phyloP scores from a whole-genome alignment of 140 eudicot species.

The Stevia rebaudiana region DNA sequence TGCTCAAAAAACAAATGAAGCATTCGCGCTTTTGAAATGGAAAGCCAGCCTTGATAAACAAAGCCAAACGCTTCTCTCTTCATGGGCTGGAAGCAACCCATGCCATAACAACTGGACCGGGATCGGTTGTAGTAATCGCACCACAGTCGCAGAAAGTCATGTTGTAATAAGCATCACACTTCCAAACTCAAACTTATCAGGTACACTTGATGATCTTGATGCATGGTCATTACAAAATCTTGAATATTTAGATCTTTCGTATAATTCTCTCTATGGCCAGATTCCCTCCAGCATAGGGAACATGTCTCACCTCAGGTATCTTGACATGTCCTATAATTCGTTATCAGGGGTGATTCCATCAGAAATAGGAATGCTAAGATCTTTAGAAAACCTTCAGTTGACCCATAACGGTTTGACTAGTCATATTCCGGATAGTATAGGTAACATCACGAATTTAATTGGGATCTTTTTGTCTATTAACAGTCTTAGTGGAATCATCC shows the following conservation, averaged over 20 bases:
- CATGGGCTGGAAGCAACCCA: conserved; percentile 16
- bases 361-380: conserved; percentile 39
- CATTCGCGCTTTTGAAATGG: conserved; percentile 16
- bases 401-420: conserved; percentile 24
- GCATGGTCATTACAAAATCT: background rate
- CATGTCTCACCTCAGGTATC: conserved; percentile 26
- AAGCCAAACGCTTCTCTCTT: conserved; percentile 16
- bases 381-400: conserved; percentile 14
- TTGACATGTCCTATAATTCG: conserved; percentile 28
- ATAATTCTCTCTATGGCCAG: background rate
- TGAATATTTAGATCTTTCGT: background rate
- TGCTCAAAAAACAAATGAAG: conserved; percentile 3
- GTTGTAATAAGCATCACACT: conserved; percentile 5
- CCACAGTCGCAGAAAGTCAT: background rate
- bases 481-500: background rate
- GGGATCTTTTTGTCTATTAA: background rate
- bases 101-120: background rate
- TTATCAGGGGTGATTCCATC: conserved; percentile 34
- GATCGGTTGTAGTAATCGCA: background rate
- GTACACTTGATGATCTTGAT: background rate
- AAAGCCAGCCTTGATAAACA: conserved; percentile 31
- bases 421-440: conserved; percentile 1
- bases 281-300: conserved; percentile 32
- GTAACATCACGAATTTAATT: too few relatives aligned
- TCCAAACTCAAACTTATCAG: background rate